Base-by-base conservation (phyloP, 129 eudicot species). In the Tagetes erecta region DNA sequence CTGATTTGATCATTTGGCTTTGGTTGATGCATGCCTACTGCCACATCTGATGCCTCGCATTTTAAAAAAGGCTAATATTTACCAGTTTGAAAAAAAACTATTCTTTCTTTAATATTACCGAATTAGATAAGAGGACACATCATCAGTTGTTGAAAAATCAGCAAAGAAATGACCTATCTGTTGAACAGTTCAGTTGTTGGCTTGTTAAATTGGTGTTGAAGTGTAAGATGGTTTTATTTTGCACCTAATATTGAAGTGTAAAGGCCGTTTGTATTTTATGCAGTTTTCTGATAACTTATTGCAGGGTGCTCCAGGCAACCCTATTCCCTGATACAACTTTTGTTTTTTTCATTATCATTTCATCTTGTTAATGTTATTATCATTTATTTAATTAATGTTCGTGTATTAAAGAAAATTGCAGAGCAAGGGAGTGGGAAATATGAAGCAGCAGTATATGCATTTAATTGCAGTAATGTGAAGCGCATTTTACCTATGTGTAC, bases 351-450 rank as follows among this genome's bases (percentile, higher is more conserved):
- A 20, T 8, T 44, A 12, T 20, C 20, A 40, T 37, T 30, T 37
- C 7, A 35, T 34, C 5, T 14, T 67, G n/a, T 20, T 6, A 52
- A 5, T 12, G 34, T 49, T 40, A 39, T 20, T 30, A 38, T 71
- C 30, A 53, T 39, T 64, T 52, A 36, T 36, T 3, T 70, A 51
- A 62, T 72, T 51, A 34, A 39, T 72, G 13, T 69, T 12, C 42
- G 1, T 74, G 30, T 49, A 33, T 67, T 75, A 83, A 70, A 94
- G 99, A 91, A 80, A 84, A 94, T 94, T 79, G 89, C 99, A 64
- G 97, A 85, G 86, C 89, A 90, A 84, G 99, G 85, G 74, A 96
- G 97, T 78, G 91, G 93, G 58, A 94, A 91, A 56, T 91, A 80
- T 71, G 99, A 94, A 91, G 51, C 88, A 66, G 97, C 97, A 37